Evolutionary conservation across 805 yeast genomes (phyloP), one percentile per base, ranked within the genome.

Genomic region (Debaryomyces maramus): DNA sequence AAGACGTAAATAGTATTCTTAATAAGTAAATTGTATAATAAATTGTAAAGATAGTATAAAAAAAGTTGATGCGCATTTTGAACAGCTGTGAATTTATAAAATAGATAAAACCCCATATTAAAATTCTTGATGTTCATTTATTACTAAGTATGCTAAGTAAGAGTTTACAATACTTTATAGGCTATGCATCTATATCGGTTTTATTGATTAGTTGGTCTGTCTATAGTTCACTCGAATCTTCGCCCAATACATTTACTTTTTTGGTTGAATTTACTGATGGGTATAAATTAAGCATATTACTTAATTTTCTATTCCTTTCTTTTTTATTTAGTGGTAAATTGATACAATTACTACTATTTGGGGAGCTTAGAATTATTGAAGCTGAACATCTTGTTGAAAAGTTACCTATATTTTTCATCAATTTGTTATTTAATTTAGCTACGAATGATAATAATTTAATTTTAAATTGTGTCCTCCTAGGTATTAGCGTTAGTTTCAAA

Each of bases 361-460:
- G 96, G 0, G 81, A 80, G 41, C 64, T 91, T 38, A 70, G 96
- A 41, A 62, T 80, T 11, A 72, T 85, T 23, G 99, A 91, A 57
- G 61, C 75, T 38, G 95, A 90, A 50, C 90, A 85, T 54, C 47
- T 70, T 29, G 47, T 61, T 3, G 74, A 68, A 30, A 54, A 45
- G 20, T 38, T 68, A 19, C 74, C 74, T 1, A 47, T 63, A 21
- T 63, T 55, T 32, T 50, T 58, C 19, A 46, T 67, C 41, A 63
- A 72, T 79, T 37, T 77, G 73, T 57, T 95, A 77, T 56, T 73
- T 80, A 56, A 71, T 78, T 37, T 85, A 83, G 72, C 80, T 66
- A 75, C 86, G 2, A 65, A 84, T 15, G 78, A 86, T 29, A 81
- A 80, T 49, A 73, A 84, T 40, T 56, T 88, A 36, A 61, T 84